Conservation (phyloP, 1,284 basidiomycete genomes). For the Bjerkandera adusta region DNA sequence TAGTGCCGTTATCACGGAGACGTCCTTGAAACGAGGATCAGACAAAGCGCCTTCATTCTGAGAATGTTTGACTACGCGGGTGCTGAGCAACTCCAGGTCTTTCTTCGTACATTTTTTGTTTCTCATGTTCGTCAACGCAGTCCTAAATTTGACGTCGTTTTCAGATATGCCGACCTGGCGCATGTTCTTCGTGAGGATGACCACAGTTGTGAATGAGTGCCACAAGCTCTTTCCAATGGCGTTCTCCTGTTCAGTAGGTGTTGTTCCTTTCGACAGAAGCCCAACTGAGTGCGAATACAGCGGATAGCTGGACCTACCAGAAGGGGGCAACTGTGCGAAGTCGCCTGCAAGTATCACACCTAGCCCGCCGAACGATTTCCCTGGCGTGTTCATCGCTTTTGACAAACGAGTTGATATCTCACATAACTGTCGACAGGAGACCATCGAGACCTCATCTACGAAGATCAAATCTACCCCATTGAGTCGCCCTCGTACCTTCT, state of each 20-base stretch:
- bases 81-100: constrained; percentile 30
- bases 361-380: too few relatives aligned
- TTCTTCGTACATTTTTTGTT: constrained; percentile 34
- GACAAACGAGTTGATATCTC: too few relatives aligned
- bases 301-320: constrained; percentile 6
- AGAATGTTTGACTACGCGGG: constrained; percentile 17
- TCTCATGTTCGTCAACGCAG: constrained; percentile 33
- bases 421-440: constrained; percentile 1
- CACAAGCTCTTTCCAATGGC: constrained; percentile 33
- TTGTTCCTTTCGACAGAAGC: neutral
- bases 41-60: too few relatives aligned
- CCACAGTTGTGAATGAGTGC: constrained; percentile 34
- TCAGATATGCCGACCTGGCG: constrained; percentile 24
- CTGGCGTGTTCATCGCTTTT: too few relatives aligned
- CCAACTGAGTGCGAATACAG: constrained; percentile 22
- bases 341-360: too few relatives aligned
- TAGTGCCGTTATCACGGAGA: constrained; percentile 30
- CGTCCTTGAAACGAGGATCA: constrained; percentile 25
- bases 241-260: constrained; percentile 22
- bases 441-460: constrained; percentile 3
- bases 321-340: too few relatives aligned
- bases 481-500: constrained; percentile 9
- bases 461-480: neutral
- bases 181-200: constrained; percentile 38
- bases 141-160: constrained; percentile 28